These are phyloP conservation scores for Tilletia indica DNA, from an alignment of 1,284 basidiomycete genomes.

Conservation along the genomic window DNA sequence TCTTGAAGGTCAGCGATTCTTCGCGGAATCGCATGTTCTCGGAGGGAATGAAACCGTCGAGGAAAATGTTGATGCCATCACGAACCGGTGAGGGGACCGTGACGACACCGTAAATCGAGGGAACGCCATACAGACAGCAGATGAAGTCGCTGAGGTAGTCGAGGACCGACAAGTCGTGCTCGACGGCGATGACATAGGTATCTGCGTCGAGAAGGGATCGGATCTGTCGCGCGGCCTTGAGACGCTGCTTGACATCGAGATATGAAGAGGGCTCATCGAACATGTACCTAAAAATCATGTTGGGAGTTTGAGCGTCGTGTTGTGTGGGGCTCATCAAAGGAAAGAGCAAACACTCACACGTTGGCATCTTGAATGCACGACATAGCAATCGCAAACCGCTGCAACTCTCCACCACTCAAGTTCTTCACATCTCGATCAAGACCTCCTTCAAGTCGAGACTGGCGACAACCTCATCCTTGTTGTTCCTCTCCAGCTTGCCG, in stretches of 20 bases:
- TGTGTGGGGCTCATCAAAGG: neutral
- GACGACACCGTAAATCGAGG: constrained; percentile 55
- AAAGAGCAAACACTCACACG: constrained; percentile 30
- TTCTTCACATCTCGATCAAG: constrained; percentile 52
- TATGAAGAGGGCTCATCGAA: constrained; percentile 56
- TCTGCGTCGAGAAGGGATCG: constrained; percentile 50
- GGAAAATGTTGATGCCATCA: constrained; percentile 56
- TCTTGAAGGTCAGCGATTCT: constrained; percentile 54
- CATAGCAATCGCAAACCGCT: constrained; percentile 56
- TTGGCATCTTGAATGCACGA: constrained; percentile 54
- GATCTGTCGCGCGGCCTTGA: constrained; percentile 54
- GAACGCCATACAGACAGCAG: constrained; percentile 56
- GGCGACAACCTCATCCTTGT: constrained; percentile 49
- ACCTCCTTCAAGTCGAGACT: constrained; percentile 51
- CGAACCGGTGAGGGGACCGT: constrained; percentile 53
- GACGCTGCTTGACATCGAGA: constrained; percentile 56
- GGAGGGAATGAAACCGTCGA: constrained; percentile 55
- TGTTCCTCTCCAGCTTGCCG: constrained; percentile 51
- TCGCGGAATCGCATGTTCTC: constrained; percentile 57
- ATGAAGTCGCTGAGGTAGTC: constrained; percentile 56
- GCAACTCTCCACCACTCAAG: constrained; percentile 54
- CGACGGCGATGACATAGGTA: constrained; percentile 56
- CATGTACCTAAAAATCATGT: constrained; percentile 46
- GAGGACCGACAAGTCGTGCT: constrained; percentile 55
- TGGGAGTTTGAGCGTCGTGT: neutral